Evolutionary conservation across 495 filamentous ascomycete species (phyloP).

Genomic region (Aspergillus carlsbadensis): DNA sequence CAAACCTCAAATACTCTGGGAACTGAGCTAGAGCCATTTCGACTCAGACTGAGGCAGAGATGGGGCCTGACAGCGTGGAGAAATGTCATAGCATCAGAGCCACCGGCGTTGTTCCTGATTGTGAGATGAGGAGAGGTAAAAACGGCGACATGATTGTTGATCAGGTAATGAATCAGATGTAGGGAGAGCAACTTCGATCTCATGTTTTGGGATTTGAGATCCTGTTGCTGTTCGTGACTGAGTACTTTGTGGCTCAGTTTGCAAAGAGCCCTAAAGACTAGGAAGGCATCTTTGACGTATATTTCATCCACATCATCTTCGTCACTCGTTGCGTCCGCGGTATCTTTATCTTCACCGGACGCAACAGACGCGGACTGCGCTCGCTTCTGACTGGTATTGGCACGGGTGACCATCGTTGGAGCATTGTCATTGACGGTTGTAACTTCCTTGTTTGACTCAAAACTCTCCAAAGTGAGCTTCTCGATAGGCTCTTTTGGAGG

Average conservation of each 20-base stretch:
- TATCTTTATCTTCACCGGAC: slow-evolving; percentile 40
- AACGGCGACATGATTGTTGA: slow-evolving; percentile 84
- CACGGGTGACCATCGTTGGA: slow-evolving; percentile 84
- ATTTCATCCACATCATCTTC: slow-evolving; percentile 97
- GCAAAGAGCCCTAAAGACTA: slow-evolving; percentile 97
- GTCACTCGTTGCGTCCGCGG: slow-evolving; percentile 50
- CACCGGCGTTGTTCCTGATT: slow-evolving; percentile 84
- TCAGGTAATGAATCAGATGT: slow-evolving; percentile 87
- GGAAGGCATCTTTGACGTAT: slow-evolving; percentile 92
- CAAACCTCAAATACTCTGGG: slow-evolving; percentile 90
- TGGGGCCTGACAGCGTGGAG: slow-evolving; percentile 96
- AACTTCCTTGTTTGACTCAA: slow-evolving; percentile 94
- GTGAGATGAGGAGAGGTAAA: slow-evolving; percentile 88
- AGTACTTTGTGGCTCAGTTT: slow-evolving; percentile 92
- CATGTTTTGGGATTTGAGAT: slow-evolving; percentile 92
- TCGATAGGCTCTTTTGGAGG: slow-evolving; percentile 60
- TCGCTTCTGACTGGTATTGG: slow-evolving; percentile 55
- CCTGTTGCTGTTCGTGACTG: slow-evolving; percentile 84
- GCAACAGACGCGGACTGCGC: slow-evolving; percentile 54
- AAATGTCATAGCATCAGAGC: slow-evolving; percentile 81
- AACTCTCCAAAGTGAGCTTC: slow-evolving; percentile 92
- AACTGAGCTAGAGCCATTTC: slow-evolving; percentile 92
- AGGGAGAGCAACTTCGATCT: slow-evolving; percentile 93
- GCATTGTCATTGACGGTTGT: slow-evolving; percentile 86
- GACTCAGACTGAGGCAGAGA: slow-evolving; percentile 86